Evolutionary conservation across 2,329 filamentous ascomycete species (phyloP), one percentile per base, ranked within the genome.

Genomic region (Curvularia hawaiiensis): DNA sequence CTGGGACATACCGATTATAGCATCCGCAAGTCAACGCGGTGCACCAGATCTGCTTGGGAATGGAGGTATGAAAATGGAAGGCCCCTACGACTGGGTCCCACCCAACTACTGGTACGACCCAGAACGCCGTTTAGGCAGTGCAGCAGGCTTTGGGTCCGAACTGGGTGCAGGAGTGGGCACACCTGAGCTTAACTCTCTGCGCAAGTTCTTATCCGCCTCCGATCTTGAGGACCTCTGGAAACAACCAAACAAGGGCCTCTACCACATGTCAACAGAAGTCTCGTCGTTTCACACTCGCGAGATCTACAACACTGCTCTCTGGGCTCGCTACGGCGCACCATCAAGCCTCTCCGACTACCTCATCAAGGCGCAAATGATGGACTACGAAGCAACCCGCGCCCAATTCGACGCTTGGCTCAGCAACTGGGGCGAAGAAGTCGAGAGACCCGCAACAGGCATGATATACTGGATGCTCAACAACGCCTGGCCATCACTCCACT

Each of bases 391-490:
- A 1, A 87, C 83, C 0, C 78, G 85, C 2, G 78, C 85, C 0
- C 77, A 88, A 62, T 86, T 84, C 54, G 86, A 89, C 66, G 84
- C 75, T 0, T 88, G 82, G 64, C 76, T 80, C 0, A 75, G 81
- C 2, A 75, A 78, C 0, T 86, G 85, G 80, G 83, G 69, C 58
- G 78, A 79, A 1, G 58, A 78, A 77, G 10, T 45, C 1, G 69
- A 75, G 1, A 75, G 82, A 3, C 83, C 84, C 0, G 84, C 85
- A 0, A 88, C 85, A 0, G 86, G 86, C 0, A 48, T 84, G 47
- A 82, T 89, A 16, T 89, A 89, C 74, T 89, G 86, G 86, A 88
- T 89, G 86, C 70, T 88, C 52, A 88, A 87, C 62, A 82, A 82
- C 45, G 86, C 86, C 0, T 89, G 86, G 85, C 86, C 87, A 0